These are phyloP conservation scores for Phytomonas sp. DNA, from an alignment of 208 protist genomes.

Conservation along the genomic window DNA sequence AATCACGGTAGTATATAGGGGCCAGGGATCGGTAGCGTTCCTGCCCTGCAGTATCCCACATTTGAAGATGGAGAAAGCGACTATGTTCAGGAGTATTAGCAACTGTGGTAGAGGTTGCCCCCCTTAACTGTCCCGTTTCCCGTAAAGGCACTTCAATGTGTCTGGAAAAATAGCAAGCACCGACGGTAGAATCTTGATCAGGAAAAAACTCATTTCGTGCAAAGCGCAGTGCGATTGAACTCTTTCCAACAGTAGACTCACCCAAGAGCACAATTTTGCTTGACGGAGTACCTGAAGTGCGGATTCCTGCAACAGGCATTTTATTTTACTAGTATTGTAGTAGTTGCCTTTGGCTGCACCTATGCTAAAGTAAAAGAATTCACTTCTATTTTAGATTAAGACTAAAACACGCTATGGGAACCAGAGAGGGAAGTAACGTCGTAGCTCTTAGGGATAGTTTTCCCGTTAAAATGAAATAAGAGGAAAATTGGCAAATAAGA, in stretches of 20 bases:
- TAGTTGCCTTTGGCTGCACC: not conserved
- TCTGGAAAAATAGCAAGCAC: constrained; percentile 80
- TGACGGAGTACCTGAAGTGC: constrained; percentile 6
- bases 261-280: constrained; percentile 88
- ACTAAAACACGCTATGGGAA: not conserved
- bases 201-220: constrained; percentile 73
- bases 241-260: constrained; percentile 86
- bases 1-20: constrained; percentile 92
- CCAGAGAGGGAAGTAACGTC: not conserved
- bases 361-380: constrained; percentile 15
- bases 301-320: constrained; percentile 5
- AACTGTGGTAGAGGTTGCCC: constrained; percentile 7
- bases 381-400: constrained; percentile 12
- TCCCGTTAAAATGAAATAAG: not conserved
- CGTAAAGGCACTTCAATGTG: constrained; percentile 50
- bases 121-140: constrained; percentile 9
- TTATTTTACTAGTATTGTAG: constrained; percentile 1
- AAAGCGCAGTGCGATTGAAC: constrained; percentile 81
- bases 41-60: constrained; percentile 91
- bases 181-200: constrained; percentile 84
- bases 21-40: constrained; percentile 88
- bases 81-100: constrained; percentile 15
- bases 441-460: not conserved
- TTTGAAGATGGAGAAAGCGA: constrained; percentile 74
- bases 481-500: constrained; percentile 4